Evolutionary conservation across 768 basidiomycete species (phyloP).

Genomic region (Podaxis pistillaris): DNA sequence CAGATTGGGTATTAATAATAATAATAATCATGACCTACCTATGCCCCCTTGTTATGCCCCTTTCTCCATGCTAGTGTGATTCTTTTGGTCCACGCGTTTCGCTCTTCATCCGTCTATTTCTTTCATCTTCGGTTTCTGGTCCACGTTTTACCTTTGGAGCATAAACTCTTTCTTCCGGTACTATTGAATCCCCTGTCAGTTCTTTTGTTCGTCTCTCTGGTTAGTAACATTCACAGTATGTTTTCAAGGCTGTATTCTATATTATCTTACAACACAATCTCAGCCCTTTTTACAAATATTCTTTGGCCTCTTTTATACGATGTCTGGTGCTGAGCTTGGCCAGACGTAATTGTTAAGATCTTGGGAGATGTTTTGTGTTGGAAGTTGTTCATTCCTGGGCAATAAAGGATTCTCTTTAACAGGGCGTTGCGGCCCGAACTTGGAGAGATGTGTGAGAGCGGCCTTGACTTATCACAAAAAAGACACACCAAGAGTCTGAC

Average conservation of each 20-base stretch:
- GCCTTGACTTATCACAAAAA: too few relatives aligned
- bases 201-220: not conserved
- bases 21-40: slow-evolving; percentile 1
- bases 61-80: not conserved
- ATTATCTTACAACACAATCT: slow-evolving; percentile 16
- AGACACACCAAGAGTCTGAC: too few relatives aligned
- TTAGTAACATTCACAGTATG: slow-evolving; percentile 6
- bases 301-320: slow-evolving; percentile 14
- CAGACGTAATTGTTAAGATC: slow-evolving; percentile 15
- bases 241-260: slow-evolving; percentile 14
- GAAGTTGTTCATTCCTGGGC: not conserved
- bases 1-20: slow-evolving; percentile 47
- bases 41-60: not conserved
- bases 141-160: not conserved
- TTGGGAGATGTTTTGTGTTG: not conserved
- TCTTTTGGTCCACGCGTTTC: not conserved
- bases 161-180: not conserved
- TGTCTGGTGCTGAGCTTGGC: slow-evolving; percentile 17
- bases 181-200: slow-evolving; percentile 7
- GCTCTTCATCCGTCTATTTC: slow-evolving; percentile 13
- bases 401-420: not conserved
- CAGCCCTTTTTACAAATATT: slow-evolving; percentile 12
- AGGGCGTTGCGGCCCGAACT: not conserved
- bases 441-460: too few relatives aligned
- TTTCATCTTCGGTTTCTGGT: not conserved